Conservation (phyloP, 1,139 yeast species). For the Scheffersomyces lignicola region DNA sequence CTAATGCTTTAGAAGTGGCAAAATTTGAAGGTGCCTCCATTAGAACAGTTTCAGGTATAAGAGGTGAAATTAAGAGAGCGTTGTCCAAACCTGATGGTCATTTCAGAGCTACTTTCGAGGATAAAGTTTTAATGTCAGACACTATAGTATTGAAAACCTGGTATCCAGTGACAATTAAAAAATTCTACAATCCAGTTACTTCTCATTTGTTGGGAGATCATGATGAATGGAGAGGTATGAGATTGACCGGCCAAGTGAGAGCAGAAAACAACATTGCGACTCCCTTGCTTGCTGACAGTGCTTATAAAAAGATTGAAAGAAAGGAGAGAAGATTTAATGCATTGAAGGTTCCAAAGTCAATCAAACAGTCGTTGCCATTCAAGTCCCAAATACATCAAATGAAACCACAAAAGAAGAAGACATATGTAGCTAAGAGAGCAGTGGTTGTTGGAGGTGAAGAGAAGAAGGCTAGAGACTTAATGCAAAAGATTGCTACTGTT, state of each 20-base stretch:
- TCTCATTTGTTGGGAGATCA: conserved; percentile 77
- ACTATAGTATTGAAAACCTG: conserved; percentile 89
- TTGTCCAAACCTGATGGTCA: conserved; percentile 95
- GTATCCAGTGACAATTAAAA: conserved; percentile 91
- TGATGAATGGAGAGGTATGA: conserved; percentile 93
- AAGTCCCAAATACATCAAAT: conserved; percentile 84
- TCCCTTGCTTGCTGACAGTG: conserved; percentile 67
- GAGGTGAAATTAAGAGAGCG: conserved; percentile 97
- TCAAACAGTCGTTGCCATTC: conserved; percentile 81
- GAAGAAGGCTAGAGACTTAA: conserved; percentile 85
- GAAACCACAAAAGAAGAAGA: conserved; percentile 83
- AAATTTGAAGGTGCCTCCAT: conserved; percentile 97
- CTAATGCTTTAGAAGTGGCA: conserved; percentile 90
- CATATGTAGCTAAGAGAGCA: conserved; percentile 89
- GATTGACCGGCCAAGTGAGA: conserved; percentile 90
- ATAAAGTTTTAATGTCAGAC: conserved; percentile 87
- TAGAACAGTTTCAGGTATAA: conserved; percentile 92
- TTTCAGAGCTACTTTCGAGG: conserved; percentile 97
- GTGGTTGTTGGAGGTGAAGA: conserved; percentile 92
- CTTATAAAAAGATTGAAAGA: conserved; percentile 80
- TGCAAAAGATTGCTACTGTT: conserved; percentile 83
- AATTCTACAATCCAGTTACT: conserved; percentile 94
- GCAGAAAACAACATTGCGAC: conserved; percentile 70
- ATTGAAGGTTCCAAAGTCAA: conserved; percentile 75
- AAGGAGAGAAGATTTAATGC: conserved; percentile 85